Evolutionary conservation across 148 eudicot species (phyloP), one percentile per base, ranked within the genome.

Genomic region (Oxyria digyna): DNA sequence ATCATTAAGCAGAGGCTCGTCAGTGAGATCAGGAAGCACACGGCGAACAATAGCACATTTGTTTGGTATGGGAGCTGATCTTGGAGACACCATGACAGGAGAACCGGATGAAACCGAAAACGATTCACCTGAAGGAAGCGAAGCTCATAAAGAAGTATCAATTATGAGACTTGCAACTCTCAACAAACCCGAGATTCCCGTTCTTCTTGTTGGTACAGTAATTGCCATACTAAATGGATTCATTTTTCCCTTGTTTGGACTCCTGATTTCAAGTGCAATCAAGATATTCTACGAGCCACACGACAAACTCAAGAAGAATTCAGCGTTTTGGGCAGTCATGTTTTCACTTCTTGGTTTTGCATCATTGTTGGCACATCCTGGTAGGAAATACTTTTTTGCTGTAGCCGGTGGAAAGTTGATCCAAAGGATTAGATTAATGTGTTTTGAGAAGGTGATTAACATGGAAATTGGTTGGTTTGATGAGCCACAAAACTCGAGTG

Each of bases 381-480:
- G 74, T 55, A 49, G 77, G 48, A 48, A 64, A 43, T 78, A 74
- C 33, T 78, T 78, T 64, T 78, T 78, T 59, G 71, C 77, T 1
- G 72, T 74, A 33, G 81, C 81, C 17, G 81, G 81, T 4, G 71
- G 74, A 11, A 74, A 67, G 69, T 26, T 78, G 52, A 74, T 78
- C 32, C 59, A 54, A 71, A 43, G 77, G 69, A 59, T 78, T 1
- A 78, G 96, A 76, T 72, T 82, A 29, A 72, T 85, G 78, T 87
- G 93, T 66, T 90, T 90, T 65, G 78, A 81, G 69, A 85, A 78
- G 71, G 86, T 85, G 71, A 75, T 87, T 33, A 27, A 55, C 45
- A 89, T 89, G 96, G 96, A 89, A 78, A 74, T 89, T 9, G 75
- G 85, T 62, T 89, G 96, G 96, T 89, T 87, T 54, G 96, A 89